A percentile compares a stretch with the other conserved stretches of the same genome.
Conservation (phyloP, 371 early-diverging fungal species). For the Mucor lusitanicus region DNA sequence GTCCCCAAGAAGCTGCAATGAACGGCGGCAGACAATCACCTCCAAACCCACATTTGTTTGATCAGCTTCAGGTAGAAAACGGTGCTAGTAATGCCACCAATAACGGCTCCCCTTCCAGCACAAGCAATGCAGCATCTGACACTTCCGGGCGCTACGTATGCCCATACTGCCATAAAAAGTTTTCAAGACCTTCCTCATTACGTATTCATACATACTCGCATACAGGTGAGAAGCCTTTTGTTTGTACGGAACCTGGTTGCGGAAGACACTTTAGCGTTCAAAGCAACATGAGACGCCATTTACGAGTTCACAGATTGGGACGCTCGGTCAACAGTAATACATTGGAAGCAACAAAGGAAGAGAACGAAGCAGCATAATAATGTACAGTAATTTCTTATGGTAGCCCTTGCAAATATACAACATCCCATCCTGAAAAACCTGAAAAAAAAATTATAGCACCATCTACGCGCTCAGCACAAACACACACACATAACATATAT, state of each 20-base stretch:
- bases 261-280: slow-evolving; percentile 71
- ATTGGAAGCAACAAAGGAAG: slow-evolving; percentile 11
- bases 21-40: background rate
- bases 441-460: background rate
- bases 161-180: slow-evolving; percentile 65
- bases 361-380: background rate
- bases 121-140: slow-evolving; percentile 4
- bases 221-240: slow-evolving; percentile 77
- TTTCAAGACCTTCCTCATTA: slow-evolving; percentile 74
- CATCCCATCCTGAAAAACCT: background rate
- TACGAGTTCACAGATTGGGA: slow-evolving; percentile 47
- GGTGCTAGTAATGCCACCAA: background rate
- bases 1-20: slow-evolving; percentile 19
- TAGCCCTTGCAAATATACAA: background rate
- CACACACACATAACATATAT: background rate
- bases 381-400: background rate
- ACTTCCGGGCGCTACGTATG: slow-evolving; percentile 64
- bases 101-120: background rate
- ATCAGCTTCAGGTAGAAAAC: background rate
- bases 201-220: slow-evolving; percentile 74
- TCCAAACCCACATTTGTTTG: background rate
- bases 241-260: slow-evolving; percentile 66
- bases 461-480: background rate
- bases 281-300: slow-evolving; percentile 77
- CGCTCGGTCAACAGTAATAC: slow-evolving; percentile 8